Conservation (phyloP, 345 rosid genomes). For the Arabidopsis suecica region DNA sequence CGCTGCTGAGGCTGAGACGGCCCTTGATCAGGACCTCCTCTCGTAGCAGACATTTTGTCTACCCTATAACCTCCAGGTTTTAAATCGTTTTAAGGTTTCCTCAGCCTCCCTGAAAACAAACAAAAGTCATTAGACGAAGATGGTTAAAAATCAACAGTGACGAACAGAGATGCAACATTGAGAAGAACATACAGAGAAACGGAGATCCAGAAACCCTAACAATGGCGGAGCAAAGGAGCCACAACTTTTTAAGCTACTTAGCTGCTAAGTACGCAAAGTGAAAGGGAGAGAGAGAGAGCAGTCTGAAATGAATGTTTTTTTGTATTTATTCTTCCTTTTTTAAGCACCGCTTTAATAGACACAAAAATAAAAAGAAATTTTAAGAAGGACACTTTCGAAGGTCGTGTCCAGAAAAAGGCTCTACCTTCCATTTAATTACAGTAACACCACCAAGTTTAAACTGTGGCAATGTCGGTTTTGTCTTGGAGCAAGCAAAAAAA, state of each 20-base stretch:
- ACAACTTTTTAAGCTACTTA: conserved; percentile 55
- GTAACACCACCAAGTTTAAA: conserved; percentile 19
- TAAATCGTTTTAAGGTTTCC: not conserved
- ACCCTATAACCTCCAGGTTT: conserved; percentile 37
- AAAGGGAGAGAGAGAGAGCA: conserved; percentile 4
- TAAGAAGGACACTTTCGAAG: conserved; percentile 27
- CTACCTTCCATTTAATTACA: conserved; percentile 14
- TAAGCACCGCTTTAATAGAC: conserved; percentile 22
- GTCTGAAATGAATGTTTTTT: conserved; percentile 32
- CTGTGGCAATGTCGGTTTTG: conserved; percentile 7
- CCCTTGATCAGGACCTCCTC: conserved; percentile 62
- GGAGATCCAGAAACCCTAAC: conserved; percentile 46
- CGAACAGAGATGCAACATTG: conserved; percentile 28
- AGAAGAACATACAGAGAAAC: conserved; percentile 28
- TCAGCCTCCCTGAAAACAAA: not conserved
- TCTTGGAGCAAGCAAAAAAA: not conserved
- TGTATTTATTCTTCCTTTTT: conserved; percentile 22
- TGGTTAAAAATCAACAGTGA: conserved; percentile 8
- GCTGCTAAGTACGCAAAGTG: conserved; percentile 50
- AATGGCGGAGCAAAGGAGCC: conserved; percentile 37
- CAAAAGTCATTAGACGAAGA: not conserved
- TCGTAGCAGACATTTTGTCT: conserved; percentile 56
- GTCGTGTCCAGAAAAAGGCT: conserved; percentile 30
- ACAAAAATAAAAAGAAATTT: not conserved
- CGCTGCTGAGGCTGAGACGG: conserved; percentile 56